Base-by-base conservation (phyloP, 257 asterid species). In the Verbena officinalis region DNA sequence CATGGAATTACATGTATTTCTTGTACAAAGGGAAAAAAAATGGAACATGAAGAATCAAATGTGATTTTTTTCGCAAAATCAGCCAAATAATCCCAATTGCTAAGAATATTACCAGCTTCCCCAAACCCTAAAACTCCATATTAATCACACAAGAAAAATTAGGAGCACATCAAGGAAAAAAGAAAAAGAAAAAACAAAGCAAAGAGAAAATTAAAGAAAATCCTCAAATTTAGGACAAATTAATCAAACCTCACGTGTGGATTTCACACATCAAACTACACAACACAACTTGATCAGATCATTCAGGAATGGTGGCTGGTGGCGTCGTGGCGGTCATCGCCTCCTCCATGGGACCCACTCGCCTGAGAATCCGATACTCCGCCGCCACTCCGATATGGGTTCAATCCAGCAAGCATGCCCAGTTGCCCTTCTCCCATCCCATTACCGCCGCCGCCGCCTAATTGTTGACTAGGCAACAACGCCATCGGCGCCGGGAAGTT, bases 401-500 rank as follows among this genome's bases (percentile, higher is more conserved):
- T 84, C 53, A 89, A 54, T 14, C 92, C 96, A 0, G 77, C 95
- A 0, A 84, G 71, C 86, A 82, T 81, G 1, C 91, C 86, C 67
- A 87, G 40, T 9, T 85, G 96, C 21, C 85, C 91, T 52, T 89
- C 96, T 21, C 86, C 93, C 55, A 81, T 7, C 45, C 84, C 87
- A 31, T 12, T 19, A 15, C 40, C 61, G 2, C 83, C 79, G 12
- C 68, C 72, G 1, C 78, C 77, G 6, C 71, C 81, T 0, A 27
- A 27, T 5, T 27, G 33, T 5, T 27, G 33, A 5, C 90, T 77
- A 8, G 98, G 95, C 77, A 92, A 49, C 60, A 87, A 73, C 10
- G 96, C 94, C 24, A 92, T 80, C 1, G 95, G 88, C 0, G 94
- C 74, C 21, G 94, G 95, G 46, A 89, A 92, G 51, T 93, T 89